Evolutionary conservation across 768 basidiomycete species (phyloP).

Genomic region (Russula lepida): DNA sequence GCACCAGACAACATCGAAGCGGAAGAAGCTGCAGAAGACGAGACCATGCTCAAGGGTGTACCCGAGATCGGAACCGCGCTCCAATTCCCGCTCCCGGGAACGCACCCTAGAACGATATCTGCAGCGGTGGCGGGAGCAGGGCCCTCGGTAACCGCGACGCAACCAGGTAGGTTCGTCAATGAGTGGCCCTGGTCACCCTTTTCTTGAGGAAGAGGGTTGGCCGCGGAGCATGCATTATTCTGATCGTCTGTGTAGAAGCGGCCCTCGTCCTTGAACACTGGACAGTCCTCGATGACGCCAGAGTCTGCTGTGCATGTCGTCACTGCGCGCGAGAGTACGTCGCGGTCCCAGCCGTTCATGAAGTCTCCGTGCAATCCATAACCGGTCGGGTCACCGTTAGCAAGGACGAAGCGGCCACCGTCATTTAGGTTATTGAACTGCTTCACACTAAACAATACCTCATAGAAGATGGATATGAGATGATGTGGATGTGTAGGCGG

Average conservation of each 20-base stretch:
- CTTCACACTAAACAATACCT: slow-evolving; percentile 28
- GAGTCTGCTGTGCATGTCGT: slow-evolving; percentile 23
- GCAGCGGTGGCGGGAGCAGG: not conserved
- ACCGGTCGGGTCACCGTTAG: slow-evolving; percentile 39
- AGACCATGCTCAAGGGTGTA: not conserved
- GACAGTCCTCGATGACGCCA: slow-evolving; percentile 11
- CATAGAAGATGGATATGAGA: slow-evolving; percentile 38
- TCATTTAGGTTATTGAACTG: slow-evolving; percentile 25
- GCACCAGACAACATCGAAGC: not conserved
- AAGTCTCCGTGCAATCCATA: slow-evolving; percentile 35
- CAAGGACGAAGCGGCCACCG: slow-evolving; percentile 31
- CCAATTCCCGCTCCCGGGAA: not conserved
- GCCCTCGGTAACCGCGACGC: slow-evolving; percentile 8
- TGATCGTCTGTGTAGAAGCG: not conserved
- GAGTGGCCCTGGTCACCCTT: not conserved
- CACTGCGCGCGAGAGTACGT: slow-evolving; percentile 34
- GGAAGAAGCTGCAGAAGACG: not conserved
- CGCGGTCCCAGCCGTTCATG: slow-evolving; percentile 35
- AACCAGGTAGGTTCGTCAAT: slow-evolving; percentile 5
- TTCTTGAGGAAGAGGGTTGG: not conserved
- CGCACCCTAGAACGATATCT: not conserved
- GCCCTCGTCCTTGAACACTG: not conserved
- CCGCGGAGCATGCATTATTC: not conserved
- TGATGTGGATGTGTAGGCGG: slow-evolving; percentile 24
- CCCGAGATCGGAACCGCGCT: not conserved